These are phyloP conservation scores for Datura wrightii DNA, from an alignment of 257 asterid species.

Conservation along the genomic window DNA sequence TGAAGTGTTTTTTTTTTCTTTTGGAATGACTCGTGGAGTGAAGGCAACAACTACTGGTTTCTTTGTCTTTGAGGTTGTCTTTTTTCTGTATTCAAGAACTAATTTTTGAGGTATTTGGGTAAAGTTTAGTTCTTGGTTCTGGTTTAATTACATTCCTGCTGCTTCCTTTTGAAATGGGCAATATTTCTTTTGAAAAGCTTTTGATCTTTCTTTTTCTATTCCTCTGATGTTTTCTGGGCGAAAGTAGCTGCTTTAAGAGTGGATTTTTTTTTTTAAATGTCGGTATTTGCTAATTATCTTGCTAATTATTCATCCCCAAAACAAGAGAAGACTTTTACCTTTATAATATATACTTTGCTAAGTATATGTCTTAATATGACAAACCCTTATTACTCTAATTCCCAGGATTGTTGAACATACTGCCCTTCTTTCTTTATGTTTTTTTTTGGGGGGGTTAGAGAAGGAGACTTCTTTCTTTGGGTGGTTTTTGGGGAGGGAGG, in stretches of 20 bases:
- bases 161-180: constrained; percentile 9
- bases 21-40: neutral
- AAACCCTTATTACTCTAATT: neutral
- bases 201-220: constrained; percentile 12
- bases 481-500: neutral
- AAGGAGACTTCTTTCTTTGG: no score
- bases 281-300: neutral
- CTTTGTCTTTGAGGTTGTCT: neutral
- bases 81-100: neutral
- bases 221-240: neutral
- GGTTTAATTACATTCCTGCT: neutral
- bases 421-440: no score
- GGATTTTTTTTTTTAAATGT: neutral
- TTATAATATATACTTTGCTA: neutral
- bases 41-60: neutral
- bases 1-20: neutral
- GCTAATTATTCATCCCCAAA: neutral
- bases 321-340: neutral
- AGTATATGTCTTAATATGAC: no score
- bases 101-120: constrained; percentile 19
- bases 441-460: no score
- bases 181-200: constrained; percentile 23
- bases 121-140: constrained; percentile 23
- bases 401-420: neutral
- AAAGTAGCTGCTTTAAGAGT: neutral